Base-by-base conservation (phyloP, 805 yeast genomes). In the Blastobotrys parvus region DNA sequence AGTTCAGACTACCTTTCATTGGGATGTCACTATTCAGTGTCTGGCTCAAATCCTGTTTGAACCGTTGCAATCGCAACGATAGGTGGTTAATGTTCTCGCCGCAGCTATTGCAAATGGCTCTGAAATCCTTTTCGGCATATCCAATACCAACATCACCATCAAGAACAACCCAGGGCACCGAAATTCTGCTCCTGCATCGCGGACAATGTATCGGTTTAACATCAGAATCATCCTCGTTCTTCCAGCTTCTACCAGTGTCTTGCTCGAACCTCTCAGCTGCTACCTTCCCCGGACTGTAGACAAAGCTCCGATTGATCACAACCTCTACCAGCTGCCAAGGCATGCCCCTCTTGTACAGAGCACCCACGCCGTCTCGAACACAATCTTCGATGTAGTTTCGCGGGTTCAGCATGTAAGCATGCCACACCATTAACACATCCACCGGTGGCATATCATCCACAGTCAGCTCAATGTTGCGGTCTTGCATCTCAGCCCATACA, bases 381-480 rank as follows among this genome's bases (percentile, higher is more conserved):
- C 50, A 45, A 34, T 53, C 57, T 17, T 49, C 52, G 39, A 51
- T 40, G 31, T 43, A 51, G 13, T 43, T 43, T n/a, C 42, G 35
- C 13, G 57, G 57, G 42, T 51, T 51, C 39, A 51, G 44, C 47
- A 51, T 39, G 29, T 45, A 52, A 3, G 55, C 41, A 38, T 53
- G 57, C 55, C 55, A 53, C 8, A 53, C 47, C 57, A 53, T 53
- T 17, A 53, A 41, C 22, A 53, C 52, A 33, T 53, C 57, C 11
- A 50, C 5, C 3, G 55, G 55, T 23, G 55, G 52, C 36, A 51
- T 18, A 8, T 30, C 34, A n/a, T 30, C 11, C 7, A n/a, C 13
- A 16, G 27, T 4, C 6, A 17, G 15, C 11, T 27, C 37, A 19
- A 6, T 15, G 4, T n/a, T n/a, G n/a, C n/a, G n/a, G n/a, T 15